A percentile compares a stretch with the other conserved stretches of the same genome.
Evolutionary conservation across 2,329 filamentous ascomycete species (phyloP).

Genomic region (Grosmannia serpens): DNA sequence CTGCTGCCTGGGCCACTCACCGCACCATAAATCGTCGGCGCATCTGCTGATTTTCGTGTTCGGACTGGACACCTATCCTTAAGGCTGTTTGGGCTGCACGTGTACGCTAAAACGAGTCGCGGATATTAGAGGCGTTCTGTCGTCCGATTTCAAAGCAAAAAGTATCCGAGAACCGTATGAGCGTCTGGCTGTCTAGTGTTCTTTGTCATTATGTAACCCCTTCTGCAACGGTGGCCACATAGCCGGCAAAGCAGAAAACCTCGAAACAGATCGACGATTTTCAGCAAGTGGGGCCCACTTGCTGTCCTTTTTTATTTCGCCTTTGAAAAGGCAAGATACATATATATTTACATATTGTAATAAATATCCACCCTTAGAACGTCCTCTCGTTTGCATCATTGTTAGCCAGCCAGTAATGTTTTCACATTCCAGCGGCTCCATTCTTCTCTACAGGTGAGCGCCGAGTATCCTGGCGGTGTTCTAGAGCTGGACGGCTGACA

Average conservation of each 20-base stretch:
- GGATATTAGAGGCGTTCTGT: not conserved
- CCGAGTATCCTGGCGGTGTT: not conserved
- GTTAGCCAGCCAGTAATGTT: not conserved
- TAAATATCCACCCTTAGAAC: not conserved
- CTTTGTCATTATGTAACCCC: not conserved
- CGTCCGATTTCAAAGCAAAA: not conserved
- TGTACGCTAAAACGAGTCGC: not conserved
- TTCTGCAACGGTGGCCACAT: conserved; percentile 1
- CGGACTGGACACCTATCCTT: not conserved
- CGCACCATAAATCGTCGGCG: not conserved
- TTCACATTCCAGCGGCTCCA: not conserved
- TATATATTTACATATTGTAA: not conserved
- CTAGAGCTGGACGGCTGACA: not conserved
- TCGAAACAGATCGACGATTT: not conserved
- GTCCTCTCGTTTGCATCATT: not conserved
- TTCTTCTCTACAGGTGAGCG: not conserved
- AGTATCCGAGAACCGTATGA: not conserved
- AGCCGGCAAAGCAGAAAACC: not conserved
- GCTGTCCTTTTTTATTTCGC: not conserved
- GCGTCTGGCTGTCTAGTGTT: not conserved
- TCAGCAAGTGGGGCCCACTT: not conserved
- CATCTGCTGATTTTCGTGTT: not conserved
- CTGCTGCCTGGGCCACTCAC: not conserved
- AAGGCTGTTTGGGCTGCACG: not conserved
- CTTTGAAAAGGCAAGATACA: not conserved